A percentile compares a stretch with the other conserved stretches of the same genome.
Evolutionary conservation across 2,329 filamentous ascomycete species (phyloP).

Genomic region (Fusarium tanahbumbuense): DNA sequence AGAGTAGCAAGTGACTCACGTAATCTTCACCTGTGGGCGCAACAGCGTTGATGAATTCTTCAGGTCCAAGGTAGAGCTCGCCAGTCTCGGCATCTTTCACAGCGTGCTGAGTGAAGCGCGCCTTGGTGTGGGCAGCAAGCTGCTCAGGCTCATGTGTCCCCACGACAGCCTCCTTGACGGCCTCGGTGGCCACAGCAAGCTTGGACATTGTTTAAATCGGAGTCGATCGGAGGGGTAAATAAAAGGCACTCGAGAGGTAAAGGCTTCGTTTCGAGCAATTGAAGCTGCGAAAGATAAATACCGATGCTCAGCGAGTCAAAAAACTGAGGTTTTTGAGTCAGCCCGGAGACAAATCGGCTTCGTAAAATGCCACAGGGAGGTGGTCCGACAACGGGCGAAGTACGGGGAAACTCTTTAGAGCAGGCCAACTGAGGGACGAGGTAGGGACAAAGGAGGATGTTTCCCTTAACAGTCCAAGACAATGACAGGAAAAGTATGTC

Average conservation of each 20-base stretch:
- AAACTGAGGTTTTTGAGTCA: slow-evolving; percentile 9
- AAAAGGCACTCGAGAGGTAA: slow-evolving; percentile 22
- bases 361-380: slow-evolving; percentile 22
- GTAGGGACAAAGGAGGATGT: slow-evolving; percentile 10
- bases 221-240: slow-evolving; percentile 35
- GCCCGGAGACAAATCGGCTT: slow-evolving; percentile 14
- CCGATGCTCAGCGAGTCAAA: slow-evolving; percentile 27
- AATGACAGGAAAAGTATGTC: slow-evolving; percentile 23
- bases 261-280: slow-evolving; percentile 36
- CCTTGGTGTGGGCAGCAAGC: slow-evolving; percentile 79
- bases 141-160: slow-evolving; percentile 69
- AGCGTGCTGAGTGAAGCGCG: slow-evolving; percentile 81
- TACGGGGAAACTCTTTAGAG: slow-evolving; percentile 23
- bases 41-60: slow-evolving; percentile 92
- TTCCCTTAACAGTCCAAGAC: slow-evolving; percentile 34
- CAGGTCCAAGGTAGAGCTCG: slow-evolving; percentile 81
- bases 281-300: slow-evolving; percentile 12
- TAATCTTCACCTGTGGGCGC: slow-evolving; percentile 90
- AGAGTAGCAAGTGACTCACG: slow-evolving; percentile 67
- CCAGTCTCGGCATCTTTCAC: slow-evolving; percentile 78
- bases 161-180: slow-evolving; percentile 83
- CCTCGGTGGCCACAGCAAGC: slow-evolving; percentile 69
- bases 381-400: slow-evolving; percentile 39
- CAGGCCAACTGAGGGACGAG: slow-evolving; percentile 15
- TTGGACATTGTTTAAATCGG: slow-evolving; percentile 52